Percentiles rank a stretch among this genome's conserved stretches.
Conservation (phyloP, 2,329 filamentous ascomycete species). For the Talaromyces sp. region DNA sequence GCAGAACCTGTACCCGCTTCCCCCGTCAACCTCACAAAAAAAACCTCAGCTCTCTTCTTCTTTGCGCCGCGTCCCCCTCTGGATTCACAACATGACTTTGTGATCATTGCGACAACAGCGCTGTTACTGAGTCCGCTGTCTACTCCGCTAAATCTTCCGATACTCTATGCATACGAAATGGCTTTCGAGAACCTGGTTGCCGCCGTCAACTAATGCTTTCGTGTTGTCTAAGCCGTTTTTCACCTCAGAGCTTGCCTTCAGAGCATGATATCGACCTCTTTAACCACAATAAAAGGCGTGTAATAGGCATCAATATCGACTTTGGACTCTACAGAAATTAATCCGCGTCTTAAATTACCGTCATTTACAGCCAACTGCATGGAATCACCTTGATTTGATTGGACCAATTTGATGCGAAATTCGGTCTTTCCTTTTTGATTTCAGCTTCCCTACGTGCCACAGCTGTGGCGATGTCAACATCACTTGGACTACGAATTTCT, state of each 20-base stretch:
- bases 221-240: background rate
- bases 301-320: background rate
- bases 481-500: background rate
- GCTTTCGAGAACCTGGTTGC: background rate
- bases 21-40: background rate
- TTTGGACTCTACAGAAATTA: background rate
- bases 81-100: background rate
- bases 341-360: background rate
- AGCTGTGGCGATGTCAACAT: constrained; percentile 2
- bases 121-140: background rate
- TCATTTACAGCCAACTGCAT: background rate
- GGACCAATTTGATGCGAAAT: background rate
- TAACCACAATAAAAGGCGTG: background rate
- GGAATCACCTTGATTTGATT: background rate
- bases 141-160: background rate
- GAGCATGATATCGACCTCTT: background rate
- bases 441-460: background rate
- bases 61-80: background rate
- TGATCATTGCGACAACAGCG: background rate
- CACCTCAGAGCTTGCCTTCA: background rate
- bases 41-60: background rate
- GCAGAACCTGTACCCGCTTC: background rate
- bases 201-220: background rate
- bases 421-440: background rate
- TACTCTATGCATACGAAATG: background rate